Evolutionary conservation across 108 stramenopile genomes (phyloP), one percentile per base, ranked within the genome.

Genomic region (Nannochloropsis gaditana): DNA sequence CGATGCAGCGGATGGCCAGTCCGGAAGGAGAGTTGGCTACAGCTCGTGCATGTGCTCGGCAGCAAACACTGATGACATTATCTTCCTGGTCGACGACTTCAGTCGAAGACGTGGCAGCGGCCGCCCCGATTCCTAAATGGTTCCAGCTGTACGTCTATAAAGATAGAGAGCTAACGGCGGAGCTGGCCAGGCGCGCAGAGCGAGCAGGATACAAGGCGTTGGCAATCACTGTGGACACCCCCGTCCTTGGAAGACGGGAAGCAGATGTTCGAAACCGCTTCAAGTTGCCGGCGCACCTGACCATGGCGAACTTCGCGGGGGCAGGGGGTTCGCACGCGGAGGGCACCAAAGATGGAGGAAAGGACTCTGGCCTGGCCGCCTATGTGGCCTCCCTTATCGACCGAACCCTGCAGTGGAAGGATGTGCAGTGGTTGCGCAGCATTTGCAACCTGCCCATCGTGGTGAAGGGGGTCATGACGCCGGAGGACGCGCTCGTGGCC

Each of bases 201-300:
- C 94, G 95, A 79, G 95, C 95, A 43, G 96, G 96, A 42, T 98
- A 96, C 91, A 93, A 94, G 84, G 96, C 96, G 15, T 89, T 96
- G 82, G 97, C 96, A 10, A 84, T 97, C 42, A 98, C 97, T 17
- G 97, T 98, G 5, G 97, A 98, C 88, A 96, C 96, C 80, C 97
- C 97, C 5, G 96, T 96, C 92, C 95, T 96, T 83, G 98, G 98
- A 6, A 95, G 96, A 89, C 93, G 97, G 19, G 96, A 98, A 85
- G 92, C 96, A 21, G 97, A 98, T 90, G 95, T 96, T 84, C 93
- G 96, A 9, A 96, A 97, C 88, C 96, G 96, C 81, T 98, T 98
- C 90, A 94, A 95, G 83, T 95, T 98, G 83, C 97, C 97, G 42
- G 94, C 95, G 43, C 90, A 90, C 85, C 85, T 90, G 41, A 90